A percentile compares a stretch with the other conserved stretches of the same genome.
Evolutionary conservation across 2,329 filamentous ascomycete genomes (phyloP).

Genomic region (Sporothrix dimorphospora): DNA sequence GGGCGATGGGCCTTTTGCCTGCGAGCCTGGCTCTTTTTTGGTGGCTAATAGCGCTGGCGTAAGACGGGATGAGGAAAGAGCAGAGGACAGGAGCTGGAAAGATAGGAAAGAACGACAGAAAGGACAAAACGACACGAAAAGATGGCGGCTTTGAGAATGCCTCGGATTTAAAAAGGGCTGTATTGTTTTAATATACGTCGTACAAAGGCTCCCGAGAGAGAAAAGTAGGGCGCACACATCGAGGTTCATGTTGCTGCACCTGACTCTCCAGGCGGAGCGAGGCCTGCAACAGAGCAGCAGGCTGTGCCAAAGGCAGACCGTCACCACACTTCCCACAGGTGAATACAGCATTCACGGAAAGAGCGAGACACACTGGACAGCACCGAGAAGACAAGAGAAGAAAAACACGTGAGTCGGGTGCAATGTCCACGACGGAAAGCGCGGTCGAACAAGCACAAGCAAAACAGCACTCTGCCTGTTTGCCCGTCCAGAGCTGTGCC

Average conservation of each 20-base stretch:
- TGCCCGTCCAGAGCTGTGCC: neutral
- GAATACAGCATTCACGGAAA: neutral
- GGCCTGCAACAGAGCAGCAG: neutral
- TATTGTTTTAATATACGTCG: neutral
- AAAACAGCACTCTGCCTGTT: neutral
- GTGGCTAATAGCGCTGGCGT: neutral
- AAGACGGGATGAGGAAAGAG: neutral
- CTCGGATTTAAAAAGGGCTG: neutral
- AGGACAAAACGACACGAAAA: neutral
- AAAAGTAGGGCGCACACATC: neutral
- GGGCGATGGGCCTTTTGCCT: neutral
- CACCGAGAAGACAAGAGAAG: neutral
- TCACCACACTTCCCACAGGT: neutral
- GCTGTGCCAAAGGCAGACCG: neutral
- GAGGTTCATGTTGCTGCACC: neutral
- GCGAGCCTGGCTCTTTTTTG: too few species aligned
- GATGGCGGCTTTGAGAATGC: neutral
- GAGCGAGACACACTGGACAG: neutral
- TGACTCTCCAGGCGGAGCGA: conserved; percentile 1
- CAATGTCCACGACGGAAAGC: conserved; percentile 13
- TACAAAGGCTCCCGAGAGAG: neutral
- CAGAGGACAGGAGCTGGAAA: neutral
- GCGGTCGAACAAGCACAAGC: conserved; percentile 1
- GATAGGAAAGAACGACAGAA: neutral
- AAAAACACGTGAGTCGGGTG: conserved; percentile 9